Base-by-base conservation (phyloP, 495 filamentous ascomycete species). In the Podospora pseudopauciseta region DNA sequence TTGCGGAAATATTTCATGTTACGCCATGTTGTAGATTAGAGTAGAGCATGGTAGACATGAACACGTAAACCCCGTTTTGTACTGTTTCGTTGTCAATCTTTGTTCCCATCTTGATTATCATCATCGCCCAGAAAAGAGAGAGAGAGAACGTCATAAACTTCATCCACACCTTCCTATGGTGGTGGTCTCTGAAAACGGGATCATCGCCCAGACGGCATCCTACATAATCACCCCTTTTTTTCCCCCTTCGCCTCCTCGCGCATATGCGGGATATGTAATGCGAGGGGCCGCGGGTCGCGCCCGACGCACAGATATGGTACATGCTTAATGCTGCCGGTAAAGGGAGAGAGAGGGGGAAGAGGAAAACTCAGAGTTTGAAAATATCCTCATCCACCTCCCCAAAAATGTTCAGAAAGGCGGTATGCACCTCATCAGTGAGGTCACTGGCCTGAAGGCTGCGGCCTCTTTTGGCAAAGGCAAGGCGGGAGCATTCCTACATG, bases 361-460 rank as follows among this genome's bases (percentile, higher is more conserved):
- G 65, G 65, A 27, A 23, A 56, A 23, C 55, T 76, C 67, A 74
- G 20, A 74, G 70, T 32, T 63, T 70, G 15, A 68, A 55, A 59
- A 18, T 64, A 55, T 71, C 70, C 0, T 63, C 74, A 26, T 78
- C 77, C 15, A 74, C 76, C 56, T 82, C 87, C n/a, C 86, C 90
- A 76, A 97, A 90, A 39, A 97, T 71, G 66, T 88, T 89, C 73
- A 90, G 74, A 77, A 97, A 99, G 16, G 93, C 91, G 26, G 83
- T 83, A 69, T 93, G 87, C 27, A 99, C 92, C 79, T 97, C 89
- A 39, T 93, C 92, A 1, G 95, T 97, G 76, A 99, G 82, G 80
- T 99, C 95, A 76, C 91, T 92, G 1, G 95, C 95, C 81, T 99
- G 95, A 75, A 99, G 81, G 74, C 91, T 92, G 71, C 95, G 86